Evolutionary conservation across 2,329 filamentous ascomycete species (phyloP), one percentile per base, ranked within the genome.

Genomic region (Pseudocercospora pini-densiflorae): DNA sequence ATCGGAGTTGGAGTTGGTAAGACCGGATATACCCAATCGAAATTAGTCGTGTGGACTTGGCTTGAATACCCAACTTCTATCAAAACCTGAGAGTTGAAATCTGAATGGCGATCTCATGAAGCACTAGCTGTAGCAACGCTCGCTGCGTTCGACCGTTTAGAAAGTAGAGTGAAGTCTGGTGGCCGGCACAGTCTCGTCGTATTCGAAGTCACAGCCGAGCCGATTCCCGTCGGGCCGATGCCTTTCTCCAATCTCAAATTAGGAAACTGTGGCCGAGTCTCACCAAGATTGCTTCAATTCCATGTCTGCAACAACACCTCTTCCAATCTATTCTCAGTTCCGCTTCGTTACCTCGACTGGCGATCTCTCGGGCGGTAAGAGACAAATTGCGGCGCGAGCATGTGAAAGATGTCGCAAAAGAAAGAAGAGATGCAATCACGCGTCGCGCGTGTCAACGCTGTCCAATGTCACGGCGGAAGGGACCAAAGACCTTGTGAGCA

Each of bases 351-450:
- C 54, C 16, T 29, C 53, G 6, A 59, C 19, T 33, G 59, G 21
- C 19, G 24, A 57, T 23, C 10, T 43, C n/a, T 21, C 59, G 8
- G 49, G 45, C 14, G 49, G 27, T 10, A 66, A 58, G 24, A 58
- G 62, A 40, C 59, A 60, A 19, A 63, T 65, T 49, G 62, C 65
- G 14, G 33, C 40, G 14, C 43, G 59, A 14, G 54, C 63, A 16
- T 62, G 58, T 47, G 61, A 62, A 19, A n/a, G 7, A 21, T 67
- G 65, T 40, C 63, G 62, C 14, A 53, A 47, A 24, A 58, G 59
- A 31, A 68, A 68, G 62, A 68, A 68, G 45, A 59, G 62, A 36
- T 65, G 62, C 45, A 23, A 36, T 16, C 62, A 62, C 19, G 53
- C 51, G 51, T 55, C 51, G 12, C 24, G 24, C 8, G 12, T 6